Conservation (phyloP, 768 basidiomycete species). For the Termitomyces sp. region DNA sequence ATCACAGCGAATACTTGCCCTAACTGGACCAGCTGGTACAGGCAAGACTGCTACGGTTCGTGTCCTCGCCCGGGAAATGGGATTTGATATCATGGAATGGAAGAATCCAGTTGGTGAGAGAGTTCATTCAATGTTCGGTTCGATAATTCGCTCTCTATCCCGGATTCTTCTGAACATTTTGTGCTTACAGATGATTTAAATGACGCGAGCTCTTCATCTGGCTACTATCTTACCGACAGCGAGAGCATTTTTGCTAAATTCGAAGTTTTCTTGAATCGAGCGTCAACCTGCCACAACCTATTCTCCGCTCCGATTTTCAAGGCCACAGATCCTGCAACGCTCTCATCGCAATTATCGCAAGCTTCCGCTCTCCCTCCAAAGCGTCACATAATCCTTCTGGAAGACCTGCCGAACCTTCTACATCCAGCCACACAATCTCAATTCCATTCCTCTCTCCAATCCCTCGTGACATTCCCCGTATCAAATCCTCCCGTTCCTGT, state of each 20-base stretch:
- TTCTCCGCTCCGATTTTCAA: constrained; percentile 24
- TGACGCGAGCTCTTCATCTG: not conserved
- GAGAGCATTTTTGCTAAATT: constrained; percentile 64
- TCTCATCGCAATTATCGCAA: constrained; percentile 8
- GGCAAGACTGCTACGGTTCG: constrained; percentile 87
- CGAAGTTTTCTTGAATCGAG: constrained; percentile 67
- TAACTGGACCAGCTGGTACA: constrained; percentile 87
- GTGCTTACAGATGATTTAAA: not conserved
- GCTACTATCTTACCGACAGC: constrained; percentile 23
- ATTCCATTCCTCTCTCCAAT: constrained; percentile 67
- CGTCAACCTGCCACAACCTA: constrained; percentile 52
- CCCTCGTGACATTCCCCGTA: constrained; percentile 39
- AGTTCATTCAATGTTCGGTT: constrained; percentile 18
- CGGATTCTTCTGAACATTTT: not conserved
- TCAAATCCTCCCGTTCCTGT: constrained; percentile 50
- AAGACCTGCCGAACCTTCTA: constrained; percentile 88
- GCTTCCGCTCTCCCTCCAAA: constrained; percentile 14
- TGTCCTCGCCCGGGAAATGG: constrained; percentile 68
- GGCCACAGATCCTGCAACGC: constrained; percentile 4
- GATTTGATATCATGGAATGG: constrained; percentile 85
- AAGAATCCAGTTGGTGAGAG: constrained; percentile 58
- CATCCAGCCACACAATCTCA: constrained; percentile 61
- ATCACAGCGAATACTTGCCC: constrained; percentile 68
- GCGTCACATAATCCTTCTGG: constrained; percentile 70
- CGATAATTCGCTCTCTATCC: not conserved